Evolutionary conservation across 768 basidiomycete genomes (phyloP).

Genomic region (Collybia sordida): DNA sequence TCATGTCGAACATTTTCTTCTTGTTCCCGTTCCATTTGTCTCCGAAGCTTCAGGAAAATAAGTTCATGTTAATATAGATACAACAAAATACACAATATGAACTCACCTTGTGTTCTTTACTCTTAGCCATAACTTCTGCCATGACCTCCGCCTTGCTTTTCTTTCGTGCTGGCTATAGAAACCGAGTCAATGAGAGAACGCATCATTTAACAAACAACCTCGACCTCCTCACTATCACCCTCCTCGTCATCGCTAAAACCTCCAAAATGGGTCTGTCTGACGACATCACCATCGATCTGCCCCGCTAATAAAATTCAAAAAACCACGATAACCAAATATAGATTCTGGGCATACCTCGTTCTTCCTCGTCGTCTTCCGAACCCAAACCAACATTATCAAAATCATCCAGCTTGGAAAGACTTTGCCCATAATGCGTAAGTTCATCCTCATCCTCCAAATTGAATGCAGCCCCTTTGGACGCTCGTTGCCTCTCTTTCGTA

Average conservation of each 20-base stretch:
- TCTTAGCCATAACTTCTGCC: slow-evolving; percentile 97
- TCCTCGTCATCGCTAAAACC: slow-evolving; percentile 78
- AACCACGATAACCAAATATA: neutral
- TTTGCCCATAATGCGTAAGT: slow-evolving; percentile 89
- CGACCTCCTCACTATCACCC: slow-evolving; percentile 48
- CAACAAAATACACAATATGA: slow-evolving; percentile 7
- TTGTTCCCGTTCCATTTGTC: slow-evolving; percentile 87
- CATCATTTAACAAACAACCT: neutral
- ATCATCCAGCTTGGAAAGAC: slow-evolving; percentile 80
- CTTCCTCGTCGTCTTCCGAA: slow-evolving; percentile 59
- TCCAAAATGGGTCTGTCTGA: slow-evolving; percentile 77
- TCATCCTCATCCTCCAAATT: slow-evolving; percentile 92
- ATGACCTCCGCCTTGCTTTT: slow-evolving; percentile 96
- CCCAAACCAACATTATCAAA: slow-evolving; percentile 71
- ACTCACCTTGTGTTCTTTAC: slow-evolving; percentile 90
- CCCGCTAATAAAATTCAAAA: slow-evolving; percentile 35
- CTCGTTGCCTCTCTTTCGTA: slow-evolving; percentile 82
- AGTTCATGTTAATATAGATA: slow-evolving; percentile 1
- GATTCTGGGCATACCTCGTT: slow-evolving; percentile 32
- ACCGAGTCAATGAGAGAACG: neutral
- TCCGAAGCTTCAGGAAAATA: slow-evolving; percentile 52
- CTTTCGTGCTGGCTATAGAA: slow-evolving; percentile 69
- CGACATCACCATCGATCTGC: slow-evolving; percentile 66
- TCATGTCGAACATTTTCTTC: slow-evolving; percentile 85
- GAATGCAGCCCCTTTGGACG: slow-evolving; percentile 76